Percentiles rank a stretch among this genome's conserved stretches.
Conservation (phyloP, 2,329 filamentous ascomycete species). For the Sphaerulina vaccinii region DNA sequence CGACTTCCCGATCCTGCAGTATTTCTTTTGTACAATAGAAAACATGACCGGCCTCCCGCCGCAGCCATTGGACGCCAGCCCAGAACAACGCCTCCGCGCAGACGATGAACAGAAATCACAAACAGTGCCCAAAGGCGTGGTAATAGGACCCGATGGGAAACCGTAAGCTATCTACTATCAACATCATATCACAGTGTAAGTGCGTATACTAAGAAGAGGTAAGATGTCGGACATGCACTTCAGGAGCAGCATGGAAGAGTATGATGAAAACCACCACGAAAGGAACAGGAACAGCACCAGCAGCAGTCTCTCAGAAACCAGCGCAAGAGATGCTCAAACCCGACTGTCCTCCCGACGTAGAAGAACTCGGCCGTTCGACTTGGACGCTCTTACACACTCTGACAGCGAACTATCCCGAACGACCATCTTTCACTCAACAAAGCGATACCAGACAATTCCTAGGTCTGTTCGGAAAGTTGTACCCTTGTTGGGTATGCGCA, state of each 20-base stretch:
- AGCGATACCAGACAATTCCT: slow-evolving; percentile 76
- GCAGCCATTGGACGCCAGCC: slow-evolving; percentile 37
- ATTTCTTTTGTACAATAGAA: slow-evolving; percentile 41
- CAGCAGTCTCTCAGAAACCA: slow-evolving; percentile 22
- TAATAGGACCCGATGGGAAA: slow-evolving; percentile 78
- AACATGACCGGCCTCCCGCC: slow-evolving; percentile 39
- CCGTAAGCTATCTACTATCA: slow-evolving; percentile 60
- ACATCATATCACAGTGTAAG: neutral
- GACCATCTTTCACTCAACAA: slow-evolving; percentile 68
- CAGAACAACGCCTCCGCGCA: slow-evolving; percentile 26
- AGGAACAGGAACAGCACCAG: slow-evolving; percentile 30
- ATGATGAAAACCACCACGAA: slow-evolving; percentile 45
- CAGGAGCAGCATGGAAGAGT: slow-evolving; percentile 58
- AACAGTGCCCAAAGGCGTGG: slow-evolving; percentile 65
- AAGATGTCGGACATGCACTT: slow-evolving; percentile 71
- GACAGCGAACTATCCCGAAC: slow-evolving; percentile 77
- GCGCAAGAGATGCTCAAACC: slow-evolving; percentile 34
- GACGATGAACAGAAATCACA: slow-evolving; percentile 29
- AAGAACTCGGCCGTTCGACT: slow-evolving; percentile 77
- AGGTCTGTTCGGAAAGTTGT: slow-evolving; percentile 75
- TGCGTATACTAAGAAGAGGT: neutral
- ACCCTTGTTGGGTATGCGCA: slow-evolving; percentile 94
- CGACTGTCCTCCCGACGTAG: slow-evolving; percentile 89
- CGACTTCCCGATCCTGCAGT: slow-evolving; percentile 40
- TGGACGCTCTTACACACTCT: slow-evolving; percentile 95